Evolutionary conservation across 1,139 yeast species (phyloP).

Genomic region (Barnettozyma hawaiiensis): DNA sequence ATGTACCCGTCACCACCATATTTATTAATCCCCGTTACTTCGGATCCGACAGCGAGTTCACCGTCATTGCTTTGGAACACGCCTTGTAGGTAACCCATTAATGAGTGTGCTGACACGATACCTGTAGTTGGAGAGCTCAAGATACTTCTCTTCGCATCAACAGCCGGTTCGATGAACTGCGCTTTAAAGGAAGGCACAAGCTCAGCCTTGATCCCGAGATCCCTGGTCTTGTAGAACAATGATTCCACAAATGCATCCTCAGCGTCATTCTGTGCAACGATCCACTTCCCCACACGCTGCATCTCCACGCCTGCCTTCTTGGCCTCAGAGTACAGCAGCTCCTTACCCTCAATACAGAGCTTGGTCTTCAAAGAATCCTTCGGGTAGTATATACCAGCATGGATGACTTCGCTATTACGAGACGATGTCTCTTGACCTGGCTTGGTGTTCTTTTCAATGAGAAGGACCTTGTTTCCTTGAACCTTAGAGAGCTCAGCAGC

Average conservation of each 20-base stretch:
- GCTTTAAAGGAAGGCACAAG: constrained; percentile 45
- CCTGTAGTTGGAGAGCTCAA: constrained; percentile 83
- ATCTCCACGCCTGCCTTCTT: constrained; percentile 49
- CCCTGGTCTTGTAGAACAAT: constrained; percentile 44
- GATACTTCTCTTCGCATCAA: constrained; percentile 55
- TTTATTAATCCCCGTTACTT: constrained; percentile 42
- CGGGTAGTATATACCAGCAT: constrained; percentile 86
- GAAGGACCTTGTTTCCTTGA: constrained; percentile 44
- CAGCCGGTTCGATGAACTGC: constrained; percentile 52
- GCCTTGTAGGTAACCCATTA: constrained; percentile 54
- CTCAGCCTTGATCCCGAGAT: constrained; percentile 56
- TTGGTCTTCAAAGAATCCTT: constrained; percentile 56
- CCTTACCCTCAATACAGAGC: constrained; percentile 71
- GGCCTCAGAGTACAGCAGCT: constrained; percentile 52
- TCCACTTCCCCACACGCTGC: constrained; percentile 75
- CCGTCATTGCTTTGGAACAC: constrained; percentile 47
- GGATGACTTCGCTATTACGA: constrained; percentile 87
- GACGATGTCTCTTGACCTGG: constrained; percentile 80
- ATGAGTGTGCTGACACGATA: constrained; percentile 74
- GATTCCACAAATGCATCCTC: constrained; percentile 56
- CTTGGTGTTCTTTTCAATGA: constrained; percentile 61
- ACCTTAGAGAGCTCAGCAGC: constrained; percentile 61
- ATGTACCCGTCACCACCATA: constrained; percentile 27
- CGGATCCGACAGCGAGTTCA: constrained; percentile 58
- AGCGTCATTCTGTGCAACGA: constrained; percentile 70